Base-by-base conservation (phyloP, 768 basidiomycete species). In the Hericium coralloides region DNA sequence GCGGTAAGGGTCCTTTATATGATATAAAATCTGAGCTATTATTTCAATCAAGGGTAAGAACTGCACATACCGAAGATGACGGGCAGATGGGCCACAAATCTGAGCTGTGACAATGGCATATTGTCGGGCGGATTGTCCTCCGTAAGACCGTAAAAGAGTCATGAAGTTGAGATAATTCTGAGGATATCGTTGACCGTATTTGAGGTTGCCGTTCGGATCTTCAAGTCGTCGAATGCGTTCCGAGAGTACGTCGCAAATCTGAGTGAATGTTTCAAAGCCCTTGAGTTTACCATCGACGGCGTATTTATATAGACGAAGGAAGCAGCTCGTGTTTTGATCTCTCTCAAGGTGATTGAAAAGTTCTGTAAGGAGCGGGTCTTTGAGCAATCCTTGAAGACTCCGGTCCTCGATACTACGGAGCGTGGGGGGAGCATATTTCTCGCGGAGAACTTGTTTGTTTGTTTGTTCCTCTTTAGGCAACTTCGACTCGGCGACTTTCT, bases 1-100 rank as follows among this genome's bases (percentile, higher is more conserved):
- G 66, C 38, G 0, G 66, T 58, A 8, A 68, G 61, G 12, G 64
- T 25, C 26, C 67, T 68, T n/a, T n/a, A n/a, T n/a, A n/a, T n/a
- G n/a, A n/a, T 22, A 9, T 37, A 22, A 26, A 18, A 14, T 12
- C 20, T 49, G 12, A 49, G 3, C 17, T 17, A 12, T 12, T 12
- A 3, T 14, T 2, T 3, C 47, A 49, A 39, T 39, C 12, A 49
- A 18, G 17, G 12, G 2, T 12, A n/a, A 49, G 20, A 12, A 3
- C 15, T 18, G 3, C n/a, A 36, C 50, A 10, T 15, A 43, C 50
- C 23, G 22, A 2, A 52, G 38, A n/a, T 10, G 38, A 12, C 56
- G 31, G 9, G 12, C 15, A 3, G 49, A 36, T 14, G 54, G 39
- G 6, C 41, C 39, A 7, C 3, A 9, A 23, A 60, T 18, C 22